Evolutionary conservation across 768 basidiomycete species (phyloP).

Genomic region (Chalciporus piperatus): DNA sequence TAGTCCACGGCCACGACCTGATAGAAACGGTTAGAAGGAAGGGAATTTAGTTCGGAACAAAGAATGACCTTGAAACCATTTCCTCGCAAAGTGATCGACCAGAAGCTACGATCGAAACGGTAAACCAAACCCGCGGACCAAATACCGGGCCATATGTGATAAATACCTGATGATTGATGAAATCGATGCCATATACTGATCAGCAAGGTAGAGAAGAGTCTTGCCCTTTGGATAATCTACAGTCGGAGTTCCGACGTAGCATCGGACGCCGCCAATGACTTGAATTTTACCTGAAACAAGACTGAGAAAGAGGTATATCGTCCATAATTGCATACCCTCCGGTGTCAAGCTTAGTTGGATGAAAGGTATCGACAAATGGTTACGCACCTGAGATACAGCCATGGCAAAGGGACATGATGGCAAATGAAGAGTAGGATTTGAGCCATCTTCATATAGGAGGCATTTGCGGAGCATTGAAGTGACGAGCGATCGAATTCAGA

Average conservation of each 20-base stretch:
- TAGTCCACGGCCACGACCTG: too few species aligned
- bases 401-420: slow-evolving; percentile 45
- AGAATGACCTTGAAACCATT: slow-evolving; percentile 35
- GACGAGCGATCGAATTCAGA: too few species aligned
- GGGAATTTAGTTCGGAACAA: too few species aligned
- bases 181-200: slow-evolving; percentile 45
- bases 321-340: slow-evolving; percentile 27
- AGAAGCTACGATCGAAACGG: slow-evolving; percentile 23
- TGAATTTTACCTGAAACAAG: slow-evolving; percentile 40
- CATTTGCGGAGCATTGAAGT: too few species aligned
- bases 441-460: neutral
- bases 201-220: slow-evolving; percentile 49
- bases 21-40: too few species aligned
- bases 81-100: slow-evolving; percentile 36
- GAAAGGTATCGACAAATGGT: neutral
- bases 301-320: neutral
- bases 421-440: neutral
- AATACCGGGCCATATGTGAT: neutral
- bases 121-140: neutral
- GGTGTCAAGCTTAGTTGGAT: slow-evolving; percentile 17
- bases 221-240: slow-evolving; percentile 49
- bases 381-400: slow-evolving; percentile 48
- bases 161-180: slow-evolving; percentile 45
- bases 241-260: slow-evolving; percentile 50
- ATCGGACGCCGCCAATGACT: slow-evolving; percentile 44